phyloP scores from a whole-genome alignment of 2,329 filamentous ascomycete genomes.

The Remersonia thermophila region DNA sequence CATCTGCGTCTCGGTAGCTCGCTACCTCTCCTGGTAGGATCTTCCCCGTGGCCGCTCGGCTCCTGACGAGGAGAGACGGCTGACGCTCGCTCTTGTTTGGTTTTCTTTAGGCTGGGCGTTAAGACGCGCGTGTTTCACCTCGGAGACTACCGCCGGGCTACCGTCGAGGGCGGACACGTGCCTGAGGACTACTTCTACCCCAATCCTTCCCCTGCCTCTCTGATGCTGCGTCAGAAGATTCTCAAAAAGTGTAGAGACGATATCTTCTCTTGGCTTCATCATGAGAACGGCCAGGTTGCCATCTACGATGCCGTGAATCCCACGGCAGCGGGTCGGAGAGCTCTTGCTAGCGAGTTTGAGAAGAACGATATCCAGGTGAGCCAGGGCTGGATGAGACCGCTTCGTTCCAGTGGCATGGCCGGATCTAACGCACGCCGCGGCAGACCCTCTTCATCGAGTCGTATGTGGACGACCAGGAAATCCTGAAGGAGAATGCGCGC shows the following conservation, averaged over 20 bases:
- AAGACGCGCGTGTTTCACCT: conserved; percentile 97
- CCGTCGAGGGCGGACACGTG: conserved; percentile 71
- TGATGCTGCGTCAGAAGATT: conserved; percentile 93
- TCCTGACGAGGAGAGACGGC: too few species aligned
- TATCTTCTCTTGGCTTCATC: conserved; percentile 90
- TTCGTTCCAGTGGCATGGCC: not conserved
- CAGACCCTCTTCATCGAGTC: conserved; percentile 97
- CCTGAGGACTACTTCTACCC: conserved; percentile 98
- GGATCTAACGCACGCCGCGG: too few species aligned
- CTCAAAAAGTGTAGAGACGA: conserved; percentile 95
- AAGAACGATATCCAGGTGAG: conserved; percentile 85
- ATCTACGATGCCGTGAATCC: conserved; percentile 99
- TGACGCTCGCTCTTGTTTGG: conserved; percentile 8
- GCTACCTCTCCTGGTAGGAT: conserved; percentile 76
- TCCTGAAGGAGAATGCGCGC: conserved; percentile 91
- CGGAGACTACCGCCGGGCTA: conserved; percentile 88
- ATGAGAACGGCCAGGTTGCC: conserved; percentile 94
- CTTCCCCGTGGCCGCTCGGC: not conserved
- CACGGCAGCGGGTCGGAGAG: conserved; percentile 65
- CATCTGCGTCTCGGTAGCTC: conserved; percentile 86
- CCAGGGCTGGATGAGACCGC: conserved; percentile 1
- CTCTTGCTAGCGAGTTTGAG: conserved; percentile 89
- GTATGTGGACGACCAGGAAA: conserved; percentile 81
- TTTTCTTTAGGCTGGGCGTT: conserved; percentile 61
- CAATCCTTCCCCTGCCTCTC: conserved; percentile 80